Base-by-base conservation (phyloP, 176 grass and related monocot genomes). In the Chloris gayana region DNA sequence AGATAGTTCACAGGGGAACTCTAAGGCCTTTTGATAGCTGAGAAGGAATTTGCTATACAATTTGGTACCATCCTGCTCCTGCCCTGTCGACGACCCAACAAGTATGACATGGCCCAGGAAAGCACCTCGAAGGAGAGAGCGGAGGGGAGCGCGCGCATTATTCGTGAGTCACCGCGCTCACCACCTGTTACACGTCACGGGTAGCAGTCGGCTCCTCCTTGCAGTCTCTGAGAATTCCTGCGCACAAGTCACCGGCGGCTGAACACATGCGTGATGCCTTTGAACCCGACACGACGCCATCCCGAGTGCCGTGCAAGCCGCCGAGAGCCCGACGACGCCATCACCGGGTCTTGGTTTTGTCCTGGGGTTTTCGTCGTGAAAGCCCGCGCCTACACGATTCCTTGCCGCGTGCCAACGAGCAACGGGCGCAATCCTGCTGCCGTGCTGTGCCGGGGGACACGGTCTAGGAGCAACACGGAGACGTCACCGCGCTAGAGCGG, bases 31-130 rank as follows among this genome's bases (percentile, higher is more conserved):
- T n/a, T n/a, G n/a, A n/a, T n/a, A n/a, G n/a, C n/a, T n/a, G n/a
- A n/a, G n/a, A n/a, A n/a, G n/a, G n/a, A n/a, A n/a, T n/a, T n/a
- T n/a, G n/a, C n/a, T n/a, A n/a, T n/a, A n/a, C n/a, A n/a, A n/a
- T n/a, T n/a, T n/a, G n/a, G n/a, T n/a, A n/a, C n/a, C n/a, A n/a
- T n/a, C n/a, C n/a, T n/a, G n/a, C n/a, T n/a, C 35, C 35, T 37
- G 4, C 7, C 35, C 0, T 37, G 35, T 37, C 7, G 35, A 37
- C 35, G 35, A 37, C 35, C 35, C 35, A 37, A 4, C 2, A 37
- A 37, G 35, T 37, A 37, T 37, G 35, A 5, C 35, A 37, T n/a
- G n/a, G n/a, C n/a, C n/a, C n/a, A n/a, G 81, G 72, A 76, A 75
- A 57, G 34, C 72, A 4, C 70, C 32, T n/a, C 19, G 13, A 57